Evolutionary conservation across 73 alveolate genomes (phyloP).

Genomic region (Blepharisma stoltei): DNA sequence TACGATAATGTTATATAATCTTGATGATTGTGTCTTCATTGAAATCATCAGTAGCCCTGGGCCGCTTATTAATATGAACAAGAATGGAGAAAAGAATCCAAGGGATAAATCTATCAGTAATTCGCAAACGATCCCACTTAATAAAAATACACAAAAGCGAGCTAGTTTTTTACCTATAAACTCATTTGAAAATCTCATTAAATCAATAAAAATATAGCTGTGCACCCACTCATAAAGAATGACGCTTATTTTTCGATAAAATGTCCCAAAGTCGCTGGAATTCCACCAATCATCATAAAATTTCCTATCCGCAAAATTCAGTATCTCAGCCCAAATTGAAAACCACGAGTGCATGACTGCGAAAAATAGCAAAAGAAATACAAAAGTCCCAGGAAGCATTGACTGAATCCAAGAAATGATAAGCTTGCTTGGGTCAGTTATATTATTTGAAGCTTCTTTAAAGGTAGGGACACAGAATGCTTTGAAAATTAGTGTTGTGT

Average conservation of each 20-base stretch:
- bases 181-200: constrained; percentile 65
- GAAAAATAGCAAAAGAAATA: constrained; percentile 62
- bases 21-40: constrained; percentile 13
- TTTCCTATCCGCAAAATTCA: constrained; percentile 72
- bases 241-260: constrained; percentile 84
- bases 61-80: constrained; percentile 78
- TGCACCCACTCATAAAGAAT: constrained; percentile 84
- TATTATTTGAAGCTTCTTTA: constrained; percentile 3
- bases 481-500: constrained; percentile 54
- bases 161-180: constrained; percentile 39
- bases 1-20: background rate
- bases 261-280: constrained; percentile 72
- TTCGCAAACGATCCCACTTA: constrained; percentile 79
- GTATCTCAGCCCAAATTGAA: constrained; percentile 74
- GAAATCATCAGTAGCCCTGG: constrained; percentile 75
- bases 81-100: constrained; percentile 81
- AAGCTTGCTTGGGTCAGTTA: background rate
- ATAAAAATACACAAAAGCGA: constrained; percentile 56
- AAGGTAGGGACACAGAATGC: constrained; percentile 46
- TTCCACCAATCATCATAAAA: constrained; percentile 93
- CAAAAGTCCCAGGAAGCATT: constrained; percentile 71
- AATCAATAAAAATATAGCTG: constrained; percentile 72
- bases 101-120: constrained; percentile 66
- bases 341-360: constrained; percentile 83
- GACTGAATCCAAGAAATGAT: constrained; percentile 32